Evolutionary conservation across 768 basidiomycete species (phyloP), one percentile per base, ranked within the genome.

Genomic region (Amanita polypyramis): DNA sequence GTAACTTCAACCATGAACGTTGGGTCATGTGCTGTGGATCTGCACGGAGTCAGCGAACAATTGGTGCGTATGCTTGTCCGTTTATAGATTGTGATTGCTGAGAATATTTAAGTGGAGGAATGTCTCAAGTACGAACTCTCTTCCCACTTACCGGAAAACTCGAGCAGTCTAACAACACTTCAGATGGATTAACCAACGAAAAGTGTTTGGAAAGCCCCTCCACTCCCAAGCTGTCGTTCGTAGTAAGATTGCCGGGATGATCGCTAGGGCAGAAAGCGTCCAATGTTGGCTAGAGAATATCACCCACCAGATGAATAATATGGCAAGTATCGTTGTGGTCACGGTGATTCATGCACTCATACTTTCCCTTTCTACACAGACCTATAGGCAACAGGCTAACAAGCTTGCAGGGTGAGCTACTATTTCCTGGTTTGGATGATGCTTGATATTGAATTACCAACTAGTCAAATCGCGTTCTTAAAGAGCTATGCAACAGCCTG

Each of bases 1-100:
- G 85, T 50, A 97, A 95, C 67, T 96, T 95, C 69, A 95, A 95
- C 61, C 91, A 94, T 62, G 92, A 93, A 60, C 83, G 86, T 54
- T 94, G 88, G 90, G 86, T 88, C 21, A 93, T 93, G 84, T 82
- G 77, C 58, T 84, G 85, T 52, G 63, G 73, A 19, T 79, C 77
- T 27, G 82, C 82, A n/a, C 72, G 85, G 49, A 67, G 70, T 49
- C 67, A 69, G 46, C 60, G 69, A 45, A 53, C 54, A 41, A 53
- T 61, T 37, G 52, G 62, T 65, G 36, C 52, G 65, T 54, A 9
- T 29, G 9, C 29, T 3, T 23, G 23, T 43, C 10, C 8, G 19
- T 30, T 41, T 30, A 9, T 40, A 45, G 19, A 10, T 15, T 2
- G 11, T 29, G 5, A 19, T n/a, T 10, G 33, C 41, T 47, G 45